These are phyloP conservation scores for Mycena sp. DNA, from an alignment of 1,284 basidiomycete genomes.

Conservation along the genomic window DNA sequence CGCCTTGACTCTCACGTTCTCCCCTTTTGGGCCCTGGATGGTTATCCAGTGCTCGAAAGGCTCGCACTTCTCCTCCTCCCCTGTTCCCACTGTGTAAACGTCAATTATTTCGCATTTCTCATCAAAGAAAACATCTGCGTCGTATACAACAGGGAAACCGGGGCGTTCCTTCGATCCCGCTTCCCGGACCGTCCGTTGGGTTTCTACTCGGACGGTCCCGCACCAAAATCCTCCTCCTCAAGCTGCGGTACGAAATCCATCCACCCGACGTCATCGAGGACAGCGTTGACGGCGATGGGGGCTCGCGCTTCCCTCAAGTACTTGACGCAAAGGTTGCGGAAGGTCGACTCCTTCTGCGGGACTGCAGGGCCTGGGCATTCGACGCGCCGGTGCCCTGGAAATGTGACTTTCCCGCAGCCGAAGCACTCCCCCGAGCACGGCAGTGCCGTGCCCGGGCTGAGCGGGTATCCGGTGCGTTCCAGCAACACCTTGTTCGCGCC, in stretches of 20 bases:
- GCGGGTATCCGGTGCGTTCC: constrained; percentile 12
- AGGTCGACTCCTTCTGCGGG: not conserved
- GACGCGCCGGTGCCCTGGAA: not conserved
- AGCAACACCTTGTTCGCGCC: not conserved
- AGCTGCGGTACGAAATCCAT: constrained; percentile 2
- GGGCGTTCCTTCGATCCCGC: constrained; percentile 1
- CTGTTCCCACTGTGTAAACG: constrained; percentile 17
- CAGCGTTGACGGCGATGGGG: not conserved
- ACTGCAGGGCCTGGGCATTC: not conserved
- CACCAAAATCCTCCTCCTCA: constrained; percentile 17
- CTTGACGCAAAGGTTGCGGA: constrained; percentile 9
- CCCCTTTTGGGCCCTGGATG: constrained; percentile 3
- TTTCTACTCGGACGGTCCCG: constrained; percentile 17
- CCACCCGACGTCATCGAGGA: constrained; percentile 2
- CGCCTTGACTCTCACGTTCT: constrained; percentile 9
- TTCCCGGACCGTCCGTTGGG: constrained; percentile 9
- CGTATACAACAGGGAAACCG: not conserved
- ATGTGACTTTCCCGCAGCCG: constrained; percentile 14
- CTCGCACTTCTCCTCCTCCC: not conserved
- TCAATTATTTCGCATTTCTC: constrained; percentile 17
- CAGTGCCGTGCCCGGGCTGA: constrained; percentile 8
- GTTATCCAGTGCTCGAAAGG: constrained; percentile 12
- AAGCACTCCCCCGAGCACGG: constrained; percentile 19
- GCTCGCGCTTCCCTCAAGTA: not conserved
- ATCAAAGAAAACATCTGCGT: not conserved